Base-by-base conservation (phyloP, 495 filamentous ascomycete species). In the Penicilliopsis zonata region DNA sequence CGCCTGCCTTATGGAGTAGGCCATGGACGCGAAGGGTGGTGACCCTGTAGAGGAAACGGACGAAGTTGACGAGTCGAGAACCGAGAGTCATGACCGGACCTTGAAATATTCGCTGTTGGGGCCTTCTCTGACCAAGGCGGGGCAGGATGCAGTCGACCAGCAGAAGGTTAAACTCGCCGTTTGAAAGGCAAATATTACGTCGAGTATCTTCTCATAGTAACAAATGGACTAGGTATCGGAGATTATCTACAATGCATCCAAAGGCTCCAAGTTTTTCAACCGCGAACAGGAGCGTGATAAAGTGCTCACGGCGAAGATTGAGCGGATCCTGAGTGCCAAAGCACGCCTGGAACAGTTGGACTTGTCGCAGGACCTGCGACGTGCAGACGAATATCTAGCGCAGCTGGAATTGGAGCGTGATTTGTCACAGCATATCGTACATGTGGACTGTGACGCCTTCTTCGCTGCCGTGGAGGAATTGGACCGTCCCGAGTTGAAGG, bases 401-500 rank as follows among this genome's bases (percentile, higher is more conserved):
- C 73, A 87, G 40, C 65, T 95, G 8, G 90, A 96, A 42, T 42
- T 69, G 1, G 67, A 68, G 10, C 72, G 90, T 5, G 88, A 96
- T 47, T 61, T 96, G n/a, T 69, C 71, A 9, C 90, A 95, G 49
- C 60, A 71, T 29, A 71, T 96, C 16, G 78, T 95, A 0, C 90
- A 99, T 50, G 67, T 99, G 18, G 90, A 99, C 55, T 99, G 90
- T 53, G 90, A 99, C 60, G 90, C 92, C 13, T 99, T 99, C 60
- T 99, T 87, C 47, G 90, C 90, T 0, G 83, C 87, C 1, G 92
- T 96, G 5, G 90, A 96, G 53, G 85, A 83, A 44, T 70, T 99
- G 16, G 86, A 94, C 50, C 68, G 81, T 4, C 92, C 90, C 0
- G 87, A 94, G 45, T 70, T 99, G 18, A 82, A 81, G 36, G 68